Evolutionary conservation across 192 early-diverging fungal genomes (phyloP), one percentile per base, ranked within the genome.

Genomic region (Backusella australiensis): DNA sequence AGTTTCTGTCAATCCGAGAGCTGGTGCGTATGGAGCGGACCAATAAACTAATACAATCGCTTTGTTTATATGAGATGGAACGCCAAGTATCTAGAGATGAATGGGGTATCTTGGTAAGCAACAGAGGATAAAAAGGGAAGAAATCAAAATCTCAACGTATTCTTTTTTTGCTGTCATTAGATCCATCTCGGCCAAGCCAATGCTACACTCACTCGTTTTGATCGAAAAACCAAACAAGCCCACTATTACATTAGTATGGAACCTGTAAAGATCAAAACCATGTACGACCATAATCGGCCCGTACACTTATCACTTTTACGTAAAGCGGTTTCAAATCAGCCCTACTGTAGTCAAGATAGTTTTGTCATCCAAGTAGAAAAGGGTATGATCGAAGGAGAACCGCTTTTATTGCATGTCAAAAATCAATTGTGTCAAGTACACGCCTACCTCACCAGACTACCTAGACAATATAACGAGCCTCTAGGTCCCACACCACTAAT

Each of bases 181-280:
- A 70, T 79, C n/a, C 80, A 81, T 73, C 38, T 81, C 23, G 69
- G 67, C n/a, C 75, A 81, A 71, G 71, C 68, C 29, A 34, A 65
- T 23, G 80, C 80, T 39, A 21, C 53, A 35, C 72, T 72, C 19
- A 39, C 23, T 14, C 67, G 46, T 67, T 81, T 81, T 63, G 80
- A 81, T 63, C 53, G 75, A 39, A 77, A 34, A 4, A 77, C 67
- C 11, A 77, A 77, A 4, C 72, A 66, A 29, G 72, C 73, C 26
- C 29, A 66, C 14, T 81, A 77, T 26, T 73, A 34, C 3, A 68
- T 81, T 6, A 36, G 66, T 2, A 81, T 81, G 80, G 69, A 77
- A 23, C 80, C 80, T 71, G 12, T 77, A 0, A 52, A 69, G 23
- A 81, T 81, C 36, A 71, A 72, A 4, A 65, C 76, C n/a, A 77